Percentiles rank a stretch among this genome's conserved stretches.
Evolutionary conservation across 768 basidiomycete genomes (phyloP).

Genomic region (Flagelloscypha sp.): DNA sequence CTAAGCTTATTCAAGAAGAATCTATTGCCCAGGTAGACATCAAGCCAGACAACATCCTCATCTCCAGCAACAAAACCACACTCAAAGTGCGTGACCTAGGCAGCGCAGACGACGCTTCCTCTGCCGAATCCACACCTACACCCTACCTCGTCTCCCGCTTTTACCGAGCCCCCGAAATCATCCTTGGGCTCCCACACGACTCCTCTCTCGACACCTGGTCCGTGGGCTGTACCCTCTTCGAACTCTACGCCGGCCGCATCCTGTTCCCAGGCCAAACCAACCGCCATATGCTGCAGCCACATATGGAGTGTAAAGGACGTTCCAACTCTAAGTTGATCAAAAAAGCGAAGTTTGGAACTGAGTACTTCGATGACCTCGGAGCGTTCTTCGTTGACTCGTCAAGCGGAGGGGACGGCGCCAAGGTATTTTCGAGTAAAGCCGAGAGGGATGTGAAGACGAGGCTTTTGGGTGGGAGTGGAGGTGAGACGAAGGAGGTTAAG

Average conservation of each 20-base stretch:
- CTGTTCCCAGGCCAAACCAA: constrained; percentile 71
- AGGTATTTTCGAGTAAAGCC: constrained; percentile 52
- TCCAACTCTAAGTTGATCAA: constrained; percentile 65
- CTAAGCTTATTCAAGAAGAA: constrained; percentile 53
- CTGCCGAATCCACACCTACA: constrained; percentile 71
- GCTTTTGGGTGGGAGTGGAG: constrained; percentile 48
- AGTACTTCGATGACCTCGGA: constrained; percentile 64
- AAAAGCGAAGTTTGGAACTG: constrained; percentile 57
- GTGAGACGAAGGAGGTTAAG: constrained; percentile 62
- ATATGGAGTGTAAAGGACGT: constrained; percentile 73
- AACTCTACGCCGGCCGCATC: constrained; percentile 70
- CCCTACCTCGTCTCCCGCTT: constrained; percentile 72
- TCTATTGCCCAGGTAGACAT: constrained; percentile 74
- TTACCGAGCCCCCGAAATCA: constrained; percentile 76
- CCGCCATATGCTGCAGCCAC: constrained; percentile 70
- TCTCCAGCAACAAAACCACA: constrained; percentile 63
- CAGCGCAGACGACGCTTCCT: constrained; percentile 61
- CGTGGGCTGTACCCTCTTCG: constrained; percentile 66
- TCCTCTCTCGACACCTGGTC: constrained; percentile 69
- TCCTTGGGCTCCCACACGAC: constrained; percentile 69
- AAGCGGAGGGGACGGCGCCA: constrained; percentile 49
- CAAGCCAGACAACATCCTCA: constrained; percentile 75
- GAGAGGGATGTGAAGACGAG: constrained; percentile 51
- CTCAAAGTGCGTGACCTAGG: constrained; percentile 71
- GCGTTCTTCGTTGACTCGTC: constrained; percentile 32